A percentile compares a stretch with the other conserved stretches of the same genome.
Evolutionary conservation across 2,329 filamentous ascomycete species (phyloP).

Genomic region (Colletotrichum sp.): DNA sequence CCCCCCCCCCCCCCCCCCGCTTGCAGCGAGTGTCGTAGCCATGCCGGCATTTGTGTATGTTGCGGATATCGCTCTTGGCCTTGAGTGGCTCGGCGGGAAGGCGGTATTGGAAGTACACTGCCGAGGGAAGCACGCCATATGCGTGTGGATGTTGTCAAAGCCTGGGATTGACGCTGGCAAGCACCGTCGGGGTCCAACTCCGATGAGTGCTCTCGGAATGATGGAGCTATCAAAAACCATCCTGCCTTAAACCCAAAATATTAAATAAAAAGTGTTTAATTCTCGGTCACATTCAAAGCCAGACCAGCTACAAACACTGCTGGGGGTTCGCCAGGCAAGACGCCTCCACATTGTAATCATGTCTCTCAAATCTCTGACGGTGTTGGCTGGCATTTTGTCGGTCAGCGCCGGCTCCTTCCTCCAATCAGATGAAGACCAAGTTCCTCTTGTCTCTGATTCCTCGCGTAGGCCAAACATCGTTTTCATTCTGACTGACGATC

Average conservation of each 20-base stretch:
- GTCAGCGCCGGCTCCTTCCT: neutral
- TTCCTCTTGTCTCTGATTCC: neutral
- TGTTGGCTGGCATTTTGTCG: neutral
- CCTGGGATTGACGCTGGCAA: neutral
- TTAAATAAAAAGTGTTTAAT: neutral
- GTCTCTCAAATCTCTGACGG: neutral
- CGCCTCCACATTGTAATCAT: neutral
- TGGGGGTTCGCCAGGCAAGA: neutral
- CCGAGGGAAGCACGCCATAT: neutral
- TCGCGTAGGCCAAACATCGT: constrained; percentile 56
- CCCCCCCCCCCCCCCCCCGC: too few species aligned
- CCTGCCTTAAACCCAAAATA: neutral
- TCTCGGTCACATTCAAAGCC: neutral
- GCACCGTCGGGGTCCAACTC: neutral
- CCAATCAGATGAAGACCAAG: neutral
- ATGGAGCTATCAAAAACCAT: neutral
- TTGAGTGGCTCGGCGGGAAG: neutral
- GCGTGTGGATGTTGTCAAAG: neutral
- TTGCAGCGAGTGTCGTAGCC: neutral
- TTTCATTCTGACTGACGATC: constrained; percentile 70
- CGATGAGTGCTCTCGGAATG: neutral
- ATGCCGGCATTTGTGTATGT: neutral
- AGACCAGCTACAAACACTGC: neutral
- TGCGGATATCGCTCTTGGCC: neutral
- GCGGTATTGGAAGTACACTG: neutral